A percentile compares a stretch with the other conserved stretches of the same genome.
Conservation (phyloP, 768 basidiomycete species). For the Pleurotus platypus region DNA sequence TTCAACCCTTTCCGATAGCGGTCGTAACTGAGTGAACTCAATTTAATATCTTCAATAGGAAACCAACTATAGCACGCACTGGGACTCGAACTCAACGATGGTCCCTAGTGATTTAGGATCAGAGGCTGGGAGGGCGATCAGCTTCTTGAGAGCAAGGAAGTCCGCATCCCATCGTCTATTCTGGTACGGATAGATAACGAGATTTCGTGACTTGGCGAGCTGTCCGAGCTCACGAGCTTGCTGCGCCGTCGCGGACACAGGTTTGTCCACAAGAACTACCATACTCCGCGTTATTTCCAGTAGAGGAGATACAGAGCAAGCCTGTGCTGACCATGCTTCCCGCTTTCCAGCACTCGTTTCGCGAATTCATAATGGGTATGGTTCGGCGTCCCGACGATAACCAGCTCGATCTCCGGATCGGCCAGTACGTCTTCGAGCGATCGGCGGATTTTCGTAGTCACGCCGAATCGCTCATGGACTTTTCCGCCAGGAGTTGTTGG, state of each 20-base stretch:
- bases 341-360: constrained; percentile 61
- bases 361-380: constrained; percentile 68
- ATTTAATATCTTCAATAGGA: too few relatives aligned
- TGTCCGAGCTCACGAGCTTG: constrained; percentile 59
- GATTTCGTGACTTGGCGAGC: constrained; percentile 54
- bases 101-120: constrained; percentile 55
- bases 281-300: neutral
- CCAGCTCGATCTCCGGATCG: constrained; percentile 63
- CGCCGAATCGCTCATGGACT: constrained; percentile 62
- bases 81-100: constrained; percentile 71
- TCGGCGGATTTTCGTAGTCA: constrained; percentile 52
- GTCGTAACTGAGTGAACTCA: constrained; percentile 50
- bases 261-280: constrained; percentile 78
- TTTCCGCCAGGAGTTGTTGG: constrained; percentile 59
- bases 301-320: neutral
- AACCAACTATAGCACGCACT: constrained; percentile 36
- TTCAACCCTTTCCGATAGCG: constrained; percentile 65
- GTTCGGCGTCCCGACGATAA: constrained; percentile 71
- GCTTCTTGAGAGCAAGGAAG: constrained; percentile 59
- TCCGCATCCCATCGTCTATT: constrained; percentile 81
- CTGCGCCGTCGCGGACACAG: constrained; percentile 56
- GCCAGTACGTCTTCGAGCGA: constrained; percentile 57
- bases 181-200: constrained; percentile 70
- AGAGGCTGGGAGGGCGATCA: constrained; percentile 51
- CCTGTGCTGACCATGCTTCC: constrained; percentile 57